These are phyloP conservation scores for Blastobotrys apis DNA, from an alignment of 1,139 yeast species.

Conservation along the genomic window DNA sequence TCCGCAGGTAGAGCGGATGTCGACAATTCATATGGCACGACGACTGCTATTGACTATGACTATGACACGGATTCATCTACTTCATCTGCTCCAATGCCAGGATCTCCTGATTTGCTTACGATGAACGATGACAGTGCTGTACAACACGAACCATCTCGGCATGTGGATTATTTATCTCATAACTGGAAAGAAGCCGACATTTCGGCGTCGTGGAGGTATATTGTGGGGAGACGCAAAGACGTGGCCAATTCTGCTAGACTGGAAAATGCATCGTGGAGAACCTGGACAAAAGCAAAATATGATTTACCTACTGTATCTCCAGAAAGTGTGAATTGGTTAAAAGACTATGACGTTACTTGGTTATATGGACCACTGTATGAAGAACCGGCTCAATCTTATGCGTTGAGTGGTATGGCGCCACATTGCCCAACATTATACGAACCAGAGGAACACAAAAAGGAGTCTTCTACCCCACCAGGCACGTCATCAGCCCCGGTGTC, in stretches of 20 bases:
- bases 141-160: conserved; percentile 74
- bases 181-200: conserved; percentile 94
- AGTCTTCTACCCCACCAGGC: conserved; percentile 16
- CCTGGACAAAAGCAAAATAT: conserved; percentile 79
- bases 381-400: conserved; percentile 38
- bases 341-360: conserved; percentile 83
- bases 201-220: conserved; percentile 91
- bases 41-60: conserved; percentile 1
- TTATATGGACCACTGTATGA: conserved; percentile 74
- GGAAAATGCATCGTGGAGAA: conserved; percentile 83
- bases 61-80: conserved; percentile 1
- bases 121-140: conserved; percentile 77
- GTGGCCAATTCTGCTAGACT: conserved; percentile 57
- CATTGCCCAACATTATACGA: conserved; percentile 15
- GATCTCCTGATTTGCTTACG: conserved; percentile 38
- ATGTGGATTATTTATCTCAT: conserved; percentile 91
- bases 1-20: neutral
- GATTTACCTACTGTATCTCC: conserved; percentile 72
- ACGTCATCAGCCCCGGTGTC: conserved; percentile 5
- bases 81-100: conserved; percentile 19
- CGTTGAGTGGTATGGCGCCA: conserved; percentile 20
- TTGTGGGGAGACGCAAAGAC: conserved; percentile 68
- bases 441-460: conserved; percentile 13
- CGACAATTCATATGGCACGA: neutral
- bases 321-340: conserved; percentile 74